These are phyloP conservation scores for Thermothelomyces thermophilus DNA, from an alignment of 2,329 filamentous ascomycete species.

Conservation along the genomic window DNA sequence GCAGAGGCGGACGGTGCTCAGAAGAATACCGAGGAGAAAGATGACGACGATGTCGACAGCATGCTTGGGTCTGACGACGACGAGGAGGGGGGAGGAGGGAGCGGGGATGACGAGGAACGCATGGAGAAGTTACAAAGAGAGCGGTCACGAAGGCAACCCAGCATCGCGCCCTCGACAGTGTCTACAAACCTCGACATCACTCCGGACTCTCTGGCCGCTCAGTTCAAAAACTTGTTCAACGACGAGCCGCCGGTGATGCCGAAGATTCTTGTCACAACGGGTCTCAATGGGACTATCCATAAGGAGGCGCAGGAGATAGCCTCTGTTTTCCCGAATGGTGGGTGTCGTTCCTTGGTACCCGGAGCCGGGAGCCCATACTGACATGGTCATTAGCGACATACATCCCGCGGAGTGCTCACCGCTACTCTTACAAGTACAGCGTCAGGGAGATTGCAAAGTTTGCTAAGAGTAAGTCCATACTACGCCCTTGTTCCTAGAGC, in stretches of 20 bases:
- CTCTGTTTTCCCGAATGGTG: constrained; percentile 74
- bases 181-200: constrained; percentile 60
- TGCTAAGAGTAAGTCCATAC: constrained; percentile 46
- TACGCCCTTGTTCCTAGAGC: background rate
- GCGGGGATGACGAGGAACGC: constrained; percentile 33
- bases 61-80: constrained; percentile 69
- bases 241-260: constrained; percentile 56
- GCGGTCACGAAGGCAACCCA: constrained; percentile 42
- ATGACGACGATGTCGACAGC: constrained; percentile 64
- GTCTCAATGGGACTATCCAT: constrained; percentile 82
- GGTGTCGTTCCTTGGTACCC: constrained; percentile 36
- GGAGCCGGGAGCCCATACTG: background rate
- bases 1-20: constrained; percentile 35
- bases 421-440: constrained; percentile 83
- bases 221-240: constrained; percentile 57
- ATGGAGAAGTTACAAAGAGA: constrained; percentile 40
- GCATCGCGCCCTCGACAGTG: constrained; percentile 51
- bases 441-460: constrained; percentile 85
- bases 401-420: constrained; percentile 77
- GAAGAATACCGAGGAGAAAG: constrained; percentile 40
- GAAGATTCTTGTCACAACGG: constrained; percentile 89
- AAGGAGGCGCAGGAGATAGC: constrained; percentile 72
- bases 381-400: constrained; percentile 33
- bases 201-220: constrained; percentile 51
- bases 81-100: constrained; percentile 37